Percentiles rank a stretch among this genome's conserved stretches.
phyloP scores from a whole-genome alignment of 1,284 basidiomycete genomes.

The Trichosporon sp. region DNA sequence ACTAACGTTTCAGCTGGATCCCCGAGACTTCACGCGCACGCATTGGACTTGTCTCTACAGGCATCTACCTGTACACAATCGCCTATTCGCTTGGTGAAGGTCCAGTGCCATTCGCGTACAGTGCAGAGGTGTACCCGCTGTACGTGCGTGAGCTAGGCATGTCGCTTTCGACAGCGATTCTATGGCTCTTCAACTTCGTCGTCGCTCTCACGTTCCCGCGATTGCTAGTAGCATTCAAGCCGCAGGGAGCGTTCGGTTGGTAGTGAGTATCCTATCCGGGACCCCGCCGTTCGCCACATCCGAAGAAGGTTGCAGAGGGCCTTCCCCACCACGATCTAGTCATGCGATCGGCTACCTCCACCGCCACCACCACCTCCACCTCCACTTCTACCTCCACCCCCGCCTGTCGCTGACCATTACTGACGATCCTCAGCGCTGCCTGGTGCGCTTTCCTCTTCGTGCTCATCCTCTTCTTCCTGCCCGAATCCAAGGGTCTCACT shows the following conservation, averaged over 20 bases:
- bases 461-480: conserved; percentile 47
- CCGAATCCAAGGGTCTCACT: conserved; percentile 72
- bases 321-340: background rate
- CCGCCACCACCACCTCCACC: background rate
- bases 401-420: too few species aligned
- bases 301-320: background rate
- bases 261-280: conserved; percentile 50
- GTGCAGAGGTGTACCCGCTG: conserved; percentile 51
- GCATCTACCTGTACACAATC: conserved; percentile 16
- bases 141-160: conserved; percentile 51
- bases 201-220: conserved; percentile 67
- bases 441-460: conserved; percentile 30
- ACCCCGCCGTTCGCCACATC: background rate
- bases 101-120: conserved; percentile 59
- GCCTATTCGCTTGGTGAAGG: conserved; percentile 56
- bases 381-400: background rate
- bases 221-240: conserved; percentile 48
- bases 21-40: conserved; percentile 10
- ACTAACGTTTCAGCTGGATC: conserved; percentile 8
- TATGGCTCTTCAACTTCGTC: conserved; percentile 37
- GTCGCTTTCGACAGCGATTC: conserved; percentile 47
- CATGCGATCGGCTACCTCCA: background rate
- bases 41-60: conserved; percentile 43
- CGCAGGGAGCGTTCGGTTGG: conserved; percentile 24
- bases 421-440: conserved; percentile 3